A percentile compares a stretch with the other conserved stretches of the same genome.
Evolutionary conservation across 2,329 filamentous ascomycete species (phyloP).

Genomic region (Cladosporium sp.): DNA sequence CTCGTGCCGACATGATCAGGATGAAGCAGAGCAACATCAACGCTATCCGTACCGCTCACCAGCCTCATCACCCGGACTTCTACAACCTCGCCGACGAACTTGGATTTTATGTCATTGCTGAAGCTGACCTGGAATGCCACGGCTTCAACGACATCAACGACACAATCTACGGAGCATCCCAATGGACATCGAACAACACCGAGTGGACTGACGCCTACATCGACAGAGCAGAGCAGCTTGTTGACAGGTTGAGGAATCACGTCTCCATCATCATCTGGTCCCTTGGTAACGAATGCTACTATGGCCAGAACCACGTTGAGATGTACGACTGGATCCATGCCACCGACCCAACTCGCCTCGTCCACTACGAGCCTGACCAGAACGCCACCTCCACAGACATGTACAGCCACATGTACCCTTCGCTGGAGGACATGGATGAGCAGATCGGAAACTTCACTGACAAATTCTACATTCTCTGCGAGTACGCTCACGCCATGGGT

Average conservation of each 20-base stretch:
- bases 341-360: constrained; percentile 51
- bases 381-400: constrained; percentile 58
- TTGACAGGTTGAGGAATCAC: constrained; percentile 67
- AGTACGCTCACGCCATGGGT: constrained; percentile 61
- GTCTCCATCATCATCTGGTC: constrained; percentile 66
- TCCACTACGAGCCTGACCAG: constrained; percentile 63
- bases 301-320: constrained; percentile 59
- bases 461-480: constrained; percentile 53
- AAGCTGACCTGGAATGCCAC: constrained; percentile 44
- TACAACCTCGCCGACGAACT: constrained; percentile 59
- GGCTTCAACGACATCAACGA: constrained; percentile 28
- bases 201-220: constrained; percentile 59
- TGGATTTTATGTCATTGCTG: constrained; percentile 60
- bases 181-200: constrained; percentile 51
- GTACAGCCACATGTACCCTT: constrained; percentile 63
- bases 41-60: constrained; percentile 61
- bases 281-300: constrained; percentile 67
- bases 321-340: constrained; percentile 61
- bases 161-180: constrained; percentile 6
- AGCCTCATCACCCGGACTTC: constrained; percentile 56
- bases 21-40: constrained; percentile 70
- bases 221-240: constrained; percentile 58
- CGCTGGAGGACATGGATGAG: constrained; percentile 42
- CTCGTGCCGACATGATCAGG: constrained; percentile 55
- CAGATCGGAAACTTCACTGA: constrained; percentile 17